Evolutionary conservation across 805 yeast species (phyloP).

Genomic region (Lipomyces yamadae): DNA sequence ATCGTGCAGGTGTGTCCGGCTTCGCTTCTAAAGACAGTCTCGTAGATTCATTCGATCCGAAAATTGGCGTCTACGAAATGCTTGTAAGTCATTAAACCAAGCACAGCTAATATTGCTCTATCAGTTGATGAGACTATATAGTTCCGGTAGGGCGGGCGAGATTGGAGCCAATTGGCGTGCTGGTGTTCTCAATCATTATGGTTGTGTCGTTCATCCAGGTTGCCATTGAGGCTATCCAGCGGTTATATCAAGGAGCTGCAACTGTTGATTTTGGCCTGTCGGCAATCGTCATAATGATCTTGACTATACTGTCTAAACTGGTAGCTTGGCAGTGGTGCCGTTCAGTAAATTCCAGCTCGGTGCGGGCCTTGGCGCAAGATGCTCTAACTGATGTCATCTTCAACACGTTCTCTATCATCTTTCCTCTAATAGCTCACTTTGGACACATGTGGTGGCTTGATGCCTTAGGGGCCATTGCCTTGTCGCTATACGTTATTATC

Average conservation of each 20-base stretch:
- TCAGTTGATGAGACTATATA: neutral
- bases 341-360: conserved; percentile 63
- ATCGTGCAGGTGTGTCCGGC: no score
- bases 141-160: conserved; percentile 72
- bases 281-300: conserved; percentile 63
- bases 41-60: conserved; percentile 24
- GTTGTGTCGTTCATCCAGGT: conserved; percentile 74
- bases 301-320: conserved; percentile 64
- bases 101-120: neutral
- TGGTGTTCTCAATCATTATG: conserved; percentile 72
- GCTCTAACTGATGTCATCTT: conserved; percentile 78
- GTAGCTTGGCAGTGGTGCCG: conserved; percentile 68
- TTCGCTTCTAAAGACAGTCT: neutral
- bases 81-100: conserved; percentile 6
- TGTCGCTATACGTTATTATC: conserved; percentile 64
- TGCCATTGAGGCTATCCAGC: conserved; percentile 63
- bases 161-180: conserved; percentile 77
- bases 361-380: conserved; percentile 80
- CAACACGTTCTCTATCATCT: conserved; percentile 62
- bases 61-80: conserved; percentile 21
- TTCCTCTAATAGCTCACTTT: conserved; percentile 66
- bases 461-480: conserved; percentile 69
- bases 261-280: conserved; percentile 54
- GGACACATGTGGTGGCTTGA: conserved; percentile 70
- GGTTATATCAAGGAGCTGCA: conserved; percentile 51